Conservation (phyloP, 345 rosid species). For the Brassica napus region DNA sequence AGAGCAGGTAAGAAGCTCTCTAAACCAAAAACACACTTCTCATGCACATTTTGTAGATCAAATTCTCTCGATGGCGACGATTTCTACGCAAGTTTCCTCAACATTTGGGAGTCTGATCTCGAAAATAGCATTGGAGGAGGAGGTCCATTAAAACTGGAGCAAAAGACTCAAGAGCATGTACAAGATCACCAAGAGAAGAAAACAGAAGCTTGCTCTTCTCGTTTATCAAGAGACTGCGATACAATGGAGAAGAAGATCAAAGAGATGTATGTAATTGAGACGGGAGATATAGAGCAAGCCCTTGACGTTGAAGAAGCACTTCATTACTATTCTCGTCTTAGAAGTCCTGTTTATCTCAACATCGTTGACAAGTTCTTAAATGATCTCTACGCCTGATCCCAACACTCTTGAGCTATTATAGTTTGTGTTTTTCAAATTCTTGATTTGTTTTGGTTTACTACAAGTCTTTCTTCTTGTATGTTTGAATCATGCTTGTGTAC, state of each 20-base stretch:
- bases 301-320: slow-evolving; percentile 90
- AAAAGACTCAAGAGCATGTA: slow-evolving; percentile 12
- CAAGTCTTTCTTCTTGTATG: slow-evolving; percentile 5
- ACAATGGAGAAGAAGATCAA: slow-evolving; percentile 70
- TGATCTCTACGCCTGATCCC: slow-evolving; percentile 57
- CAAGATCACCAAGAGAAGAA: slow-evolving; percentile 14
- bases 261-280: slow-evolving; percentile 72
- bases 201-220: slow-evolving; percentile 21
- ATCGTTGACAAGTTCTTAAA: slow-evolving; percentile 79
- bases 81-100: slow-evolving; percentile 35
- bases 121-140: slow-evolving; percentile 24
- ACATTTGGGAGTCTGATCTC: slow-evolving; percentile 37
- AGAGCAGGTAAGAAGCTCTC: slow-evolving; percentile 52
- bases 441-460: slow-evolving; percentile 1
- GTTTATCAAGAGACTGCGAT: slow-evolving; percentile 21
- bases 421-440: neutral
- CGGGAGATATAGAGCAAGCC: slow-evolving; percentile 67
- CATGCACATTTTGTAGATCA: slow-evolving; percentile 37
- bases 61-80: slow-evolving; percentile 32
- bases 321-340: slow-evolving; percentile 76
- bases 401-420: neutral
- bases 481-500: slow-evolving; percentile 4
- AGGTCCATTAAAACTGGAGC: slow-evolving; percentile 17
- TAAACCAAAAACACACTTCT: slow-evolving; percentile 35
- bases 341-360: slow-evolving; percentile 72